These are phyloP conservation scores for Turnera subulata DNA, from an alignment of 345 rosid species.

Conservation along the genomic window DNA sequence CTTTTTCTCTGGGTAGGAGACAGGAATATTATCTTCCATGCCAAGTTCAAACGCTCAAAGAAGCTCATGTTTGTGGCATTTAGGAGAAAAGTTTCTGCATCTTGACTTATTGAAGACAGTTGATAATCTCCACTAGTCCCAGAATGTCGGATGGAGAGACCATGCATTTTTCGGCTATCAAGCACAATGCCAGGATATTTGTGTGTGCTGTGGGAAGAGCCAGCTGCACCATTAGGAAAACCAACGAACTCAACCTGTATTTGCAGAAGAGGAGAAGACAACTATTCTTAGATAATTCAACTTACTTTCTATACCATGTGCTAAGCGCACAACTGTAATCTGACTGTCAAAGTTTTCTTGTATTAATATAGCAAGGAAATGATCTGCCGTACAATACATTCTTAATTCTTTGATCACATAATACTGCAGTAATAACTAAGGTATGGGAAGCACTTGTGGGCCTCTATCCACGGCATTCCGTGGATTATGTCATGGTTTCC, in stretches of 20 bases:
- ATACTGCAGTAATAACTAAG: too few species aligned
- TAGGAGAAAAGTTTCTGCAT: conserved; percentile 65
- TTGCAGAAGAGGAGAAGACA: conserved; percentile 9
- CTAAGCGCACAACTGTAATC: not conserved
- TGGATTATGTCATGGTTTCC: too few species aligned
- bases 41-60: conserved; percentile 75
- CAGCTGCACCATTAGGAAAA: conserved; percentile 33
- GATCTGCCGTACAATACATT: too few species aligned
- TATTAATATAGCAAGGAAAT: too few species aligned
- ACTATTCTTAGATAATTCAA: conserved; percentile 1
- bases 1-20: conserved; percentile 59
- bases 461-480: too few species aligned
- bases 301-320: not conserved
- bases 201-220: conserved; percentile 20
- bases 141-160: conserved; percentile 38
- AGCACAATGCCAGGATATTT: conserved; percentile 34
- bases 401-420: too few species aligned
- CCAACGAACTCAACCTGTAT: conserved; percentile 50
- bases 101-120: conserved; percentile 51
- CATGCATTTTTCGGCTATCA: conserved; percentile 20
- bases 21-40: conserved; percentile 94
- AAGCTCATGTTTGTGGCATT: conserved; percentile 75
- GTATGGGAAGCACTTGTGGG: too few species aligned
- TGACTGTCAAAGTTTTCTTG: not conserved
- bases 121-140: conserved; percentile 49